Percentiles rank a stretch among this genome's conserved stretches.
These are phyloP conservation scores for Zygosaccharomyces bisporus DNA, from an alignment of 805 yeast species.

Conservation along the genomic window DNA sequence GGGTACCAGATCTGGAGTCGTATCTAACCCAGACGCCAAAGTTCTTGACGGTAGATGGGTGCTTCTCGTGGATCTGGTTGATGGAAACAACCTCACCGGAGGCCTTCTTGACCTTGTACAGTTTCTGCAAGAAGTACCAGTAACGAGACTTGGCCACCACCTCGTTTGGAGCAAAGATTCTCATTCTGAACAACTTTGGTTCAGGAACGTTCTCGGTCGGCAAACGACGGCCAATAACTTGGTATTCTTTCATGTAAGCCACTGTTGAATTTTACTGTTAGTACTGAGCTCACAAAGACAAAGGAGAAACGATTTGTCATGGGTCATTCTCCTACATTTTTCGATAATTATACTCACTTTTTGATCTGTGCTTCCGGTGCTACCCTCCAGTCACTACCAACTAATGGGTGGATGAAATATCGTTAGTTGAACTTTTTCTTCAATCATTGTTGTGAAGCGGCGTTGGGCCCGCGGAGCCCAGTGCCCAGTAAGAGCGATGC, in stretches of 20 bases:
- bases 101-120: conserved; percentile 99
- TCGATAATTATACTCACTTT: conserved; percentile 6
- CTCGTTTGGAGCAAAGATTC: conserved; percentile 98
- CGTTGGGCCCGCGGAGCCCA: conserved; percentile 5
- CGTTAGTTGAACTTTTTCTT: conserved; percentile 8
- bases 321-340: background rate
- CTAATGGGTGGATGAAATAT: conserved; percentile 1
- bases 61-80: conserved; percentile 86
- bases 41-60: conserved; percentile 99
- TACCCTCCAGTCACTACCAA: conserved; percentile 5
- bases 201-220: conserved; percentile 99
- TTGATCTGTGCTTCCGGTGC: conserved; percentile 10
- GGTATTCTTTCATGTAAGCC: conserved; percentile 99
- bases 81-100: conserved; percentile 98
- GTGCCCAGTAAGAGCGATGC: background rate
- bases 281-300: conserved; percentile 3
- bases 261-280: conserved; percentile 38
- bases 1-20: conserved; percentile 99
- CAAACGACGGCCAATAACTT: conserved; percentile 99
- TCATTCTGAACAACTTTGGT: conserved; percentile 99
- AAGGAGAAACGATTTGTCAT: background rate
- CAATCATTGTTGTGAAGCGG: conserved; percentile 5
- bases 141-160: conserved; percentile 99
- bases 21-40: conserved; percentile 99
- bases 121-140: conserved; percentile 99